Evolutionary conservation across 2,329 filamentous ascomycete species (phyloP).

Genomic region (Lachnellula suecica): DNA sequence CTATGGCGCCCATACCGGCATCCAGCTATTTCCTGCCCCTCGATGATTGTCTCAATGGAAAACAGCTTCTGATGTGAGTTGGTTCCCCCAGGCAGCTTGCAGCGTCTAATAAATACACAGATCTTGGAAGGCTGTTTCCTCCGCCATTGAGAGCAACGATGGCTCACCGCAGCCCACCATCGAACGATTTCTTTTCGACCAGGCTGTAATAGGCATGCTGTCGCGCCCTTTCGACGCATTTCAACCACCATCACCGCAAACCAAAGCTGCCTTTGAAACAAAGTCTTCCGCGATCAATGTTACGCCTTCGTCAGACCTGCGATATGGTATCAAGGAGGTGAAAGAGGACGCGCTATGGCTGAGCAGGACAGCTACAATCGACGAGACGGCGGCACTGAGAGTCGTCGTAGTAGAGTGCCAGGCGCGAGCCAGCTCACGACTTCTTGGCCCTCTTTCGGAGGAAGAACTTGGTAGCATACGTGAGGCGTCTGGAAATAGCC

Average conservation of each 20-base stretch:
- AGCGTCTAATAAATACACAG: conserved; percentile 36
- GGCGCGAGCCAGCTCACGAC: conserved; percentile 68
- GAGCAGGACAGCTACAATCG: conserved; percentile 73
- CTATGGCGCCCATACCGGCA: conserved; percentile 71
- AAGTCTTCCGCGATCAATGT: conserved; percentile 86
- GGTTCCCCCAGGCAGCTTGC: background rate
- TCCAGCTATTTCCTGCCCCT: conserved; percentile 79
- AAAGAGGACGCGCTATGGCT: conserved; percentile 87
- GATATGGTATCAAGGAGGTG: conserved; percentile 73
- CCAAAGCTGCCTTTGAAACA: conserved; percentile 74
- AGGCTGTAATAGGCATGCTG: conserved; percentile 67
- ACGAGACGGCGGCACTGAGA: conserved; percentile 79
- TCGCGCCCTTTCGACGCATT: conserved; percentile 70
- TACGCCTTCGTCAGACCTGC: conserved; percentile 63
- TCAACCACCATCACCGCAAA: conserved; percentile 56
- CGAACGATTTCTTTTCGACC: conserved; percentile 67
- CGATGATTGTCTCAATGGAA: conserved; percentile 80
- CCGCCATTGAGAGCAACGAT: conserved; percentile 57
- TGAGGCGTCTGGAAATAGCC: conserved; percentile 68
- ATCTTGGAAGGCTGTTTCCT: conserved; percentile 61
- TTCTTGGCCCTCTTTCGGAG: conserved; percentile 70
- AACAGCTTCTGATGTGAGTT: conserved; percentile 75
- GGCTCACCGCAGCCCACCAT: conserved; percentile 56
- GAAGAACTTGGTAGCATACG: conserved; percentile 77
- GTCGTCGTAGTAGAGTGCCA: conserved; percentile 84